A percentile compares a stretch with the other conserved stretches of the same genome.
These are phyloP conservation scores for Acmispon strigosus DNA, from an alignment of 306 rosid genomes.

Conservation along the genomic window DNA sequence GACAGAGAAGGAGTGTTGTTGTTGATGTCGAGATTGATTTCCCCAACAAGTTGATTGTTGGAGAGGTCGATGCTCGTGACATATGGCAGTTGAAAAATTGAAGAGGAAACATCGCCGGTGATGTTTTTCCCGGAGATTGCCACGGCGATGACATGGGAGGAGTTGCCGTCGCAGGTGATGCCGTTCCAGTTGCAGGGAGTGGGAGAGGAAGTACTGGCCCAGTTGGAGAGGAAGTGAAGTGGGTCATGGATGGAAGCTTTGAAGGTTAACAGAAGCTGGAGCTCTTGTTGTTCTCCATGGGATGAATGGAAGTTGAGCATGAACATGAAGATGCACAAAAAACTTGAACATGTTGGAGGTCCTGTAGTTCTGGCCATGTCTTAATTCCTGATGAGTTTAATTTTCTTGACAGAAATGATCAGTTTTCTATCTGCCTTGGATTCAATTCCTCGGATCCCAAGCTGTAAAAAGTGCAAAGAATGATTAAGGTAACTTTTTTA, in stretches of 20 bases:
- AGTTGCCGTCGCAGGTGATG: conserved; percentile 52
- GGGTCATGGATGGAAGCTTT: conserved; percentile 69
- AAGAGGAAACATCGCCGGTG: conserved; percentile 43
- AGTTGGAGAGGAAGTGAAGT: conserved; percentile 53
- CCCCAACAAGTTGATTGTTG: conserved; percentile 58
- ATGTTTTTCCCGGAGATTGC: conserved; percentile 57
- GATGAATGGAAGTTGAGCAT: conserved; percentile 26
- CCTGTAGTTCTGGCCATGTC: conserved; percentile 55
- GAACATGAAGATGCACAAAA: conserved; percentile 30
- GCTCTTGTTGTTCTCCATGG: conserved; percentile 35
- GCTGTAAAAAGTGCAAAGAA: conserved; percentile 31
- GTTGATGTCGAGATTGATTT: not conserved
- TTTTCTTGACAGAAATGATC: conserved; percentile 5
- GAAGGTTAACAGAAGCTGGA: conserved; percentile 63
- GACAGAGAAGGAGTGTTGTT: conserved; percentile 13
- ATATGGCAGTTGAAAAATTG: conserved; percentile 43
- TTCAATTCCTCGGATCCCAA: conserved; percentile 48
- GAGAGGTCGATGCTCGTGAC: conserved; percentile 62
- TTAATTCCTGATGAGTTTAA: not conserved
- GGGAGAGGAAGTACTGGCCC: conserved; percentile 37
- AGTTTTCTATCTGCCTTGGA: conserved; percentile 22
- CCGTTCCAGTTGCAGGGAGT: conserved; percentile 65
- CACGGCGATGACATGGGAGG: conserved; percentile 36
- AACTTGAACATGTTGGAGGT: conserved; percentile 9
- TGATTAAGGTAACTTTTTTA: conserved; percentile 22